Evolutionary conservation across 1,284 basidiomycete species (phyloP).

Genomic region (Mycena sp.): DNA sequence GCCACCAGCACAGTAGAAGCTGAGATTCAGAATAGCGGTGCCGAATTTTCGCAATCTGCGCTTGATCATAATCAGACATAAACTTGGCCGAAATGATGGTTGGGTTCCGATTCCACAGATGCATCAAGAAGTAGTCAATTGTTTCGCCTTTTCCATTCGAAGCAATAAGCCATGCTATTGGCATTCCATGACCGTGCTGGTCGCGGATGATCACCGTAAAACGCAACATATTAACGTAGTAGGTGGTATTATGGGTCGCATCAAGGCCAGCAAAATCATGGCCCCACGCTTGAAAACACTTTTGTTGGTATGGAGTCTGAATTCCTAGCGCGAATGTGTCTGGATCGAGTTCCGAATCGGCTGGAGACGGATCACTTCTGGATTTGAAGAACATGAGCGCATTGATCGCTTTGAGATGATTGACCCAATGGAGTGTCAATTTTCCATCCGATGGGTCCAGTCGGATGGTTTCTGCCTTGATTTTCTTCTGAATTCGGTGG

Average conservation of each 20-base stretch:
- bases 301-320: slow-evolving; percentile 30
- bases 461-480: slow-evolving; percentile 32
- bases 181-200: slow-evolving; percentile 35
- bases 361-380: slow-evolving; percentile 12
- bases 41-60: slow-evolving; percentile 24
- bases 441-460: slow-evolving; percentile 24
- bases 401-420: slow-evolving; percentile 13
- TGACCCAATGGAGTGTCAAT: slow-evolving; percentile 25
- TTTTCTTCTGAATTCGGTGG: slow-evolving; percentile 21
- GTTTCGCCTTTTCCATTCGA: slow-evolving; percentile 31
- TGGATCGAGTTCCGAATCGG: slow-evolving; percentile 9
- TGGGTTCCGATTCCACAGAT: slow-evolving; percentile 9
- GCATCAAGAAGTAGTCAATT: slow-evolving; percentile 27
- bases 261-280: slow-evolving; percentile 27
- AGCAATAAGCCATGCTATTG: slow-evolving; percentile 35
- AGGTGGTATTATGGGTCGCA: slow-evolving; percentile 34
- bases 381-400: slow-evolving; percentile 26
- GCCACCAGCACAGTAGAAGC: slow-evolving; percentile 34
- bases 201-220: slow-evolving; percentile 31
- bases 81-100: slow-evolving; percentile 20
- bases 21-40: slow-evolving; percentile 10
- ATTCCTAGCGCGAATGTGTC: slow-evolving; percentile 28
- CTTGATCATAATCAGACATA: slow-evolving; percentile 33
- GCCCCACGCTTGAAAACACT: slow-evolving; percentile 25
- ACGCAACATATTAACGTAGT: slow-evolving; percentile 27